Base-by-base conservation (phyloP, 2,329 filamentous ascomycete species). In the Ploettnerulaceae sp. region DNA sequence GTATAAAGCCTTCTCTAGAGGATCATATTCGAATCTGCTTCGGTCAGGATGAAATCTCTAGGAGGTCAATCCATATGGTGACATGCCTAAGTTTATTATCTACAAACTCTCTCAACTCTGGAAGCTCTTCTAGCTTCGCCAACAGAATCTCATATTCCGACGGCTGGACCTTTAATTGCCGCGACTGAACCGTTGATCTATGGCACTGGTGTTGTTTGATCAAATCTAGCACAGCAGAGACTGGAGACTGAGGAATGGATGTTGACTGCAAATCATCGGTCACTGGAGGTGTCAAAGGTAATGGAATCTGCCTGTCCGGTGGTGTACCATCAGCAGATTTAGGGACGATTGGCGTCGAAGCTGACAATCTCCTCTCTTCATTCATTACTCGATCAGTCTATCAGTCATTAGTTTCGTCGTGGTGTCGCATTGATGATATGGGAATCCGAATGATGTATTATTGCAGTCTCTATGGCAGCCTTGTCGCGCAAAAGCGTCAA, bases 311-410 rank as follows among this genome's bases (percentile, higher is more conserved):
- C 52, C 52, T 49, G 53, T 50, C 50, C 45, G 32, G 50, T 15
- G 46, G 54, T 52, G 48, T 52, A 12, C 46, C 31, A 48, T 53
- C 45, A 36, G 53, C 48, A 57, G 48, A 47, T 52, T 12, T 34
- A 51, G 45, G 45, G 45, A 52, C 48, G 53, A 43, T 53, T 49
- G 46, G 40, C 21, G 41, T 54, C 42, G 49, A 53, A 51, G 41
- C 49, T 49, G 50, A 55, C 49, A 55, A 51, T 50, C n/a, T n/a
- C n/a, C 45, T 45, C 47, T 53, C 45, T 40, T 55, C 36, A 57
- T 51, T 57, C 41, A 55, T 55, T 57, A 32, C 54, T 55, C 37
- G 41, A 48, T 38, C 37, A 32, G 49, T 53, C 4, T 45, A n/a
- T n/a, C n/a, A n/a, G n/a, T n/a, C n/a, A n/a, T 57, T 45, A 49